Base-by-base conservation (phyloP, 441 rosid genomes). In the Erodium chrysanthum region DNA sequence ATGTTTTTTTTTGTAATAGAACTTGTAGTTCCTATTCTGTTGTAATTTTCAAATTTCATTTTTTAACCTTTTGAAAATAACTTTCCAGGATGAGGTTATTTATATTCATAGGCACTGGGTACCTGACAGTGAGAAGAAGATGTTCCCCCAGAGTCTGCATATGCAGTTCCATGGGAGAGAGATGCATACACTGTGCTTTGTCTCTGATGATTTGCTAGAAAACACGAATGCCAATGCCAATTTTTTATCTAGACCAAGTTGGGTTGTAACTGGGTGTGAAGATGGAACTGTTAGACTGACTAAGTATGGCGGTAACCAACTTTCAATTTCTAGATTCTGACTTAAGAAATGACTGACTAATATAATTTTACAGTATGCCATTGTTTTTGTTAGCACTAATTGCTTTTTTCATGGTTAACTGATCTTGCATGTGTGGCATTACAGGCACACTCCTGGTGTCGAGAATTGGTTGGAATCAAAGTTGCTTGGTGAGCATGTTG, bases 211-310 rank as follows among this genome's bases (percentile, higher is more conserved):
- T 80, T 56, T 64, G 22, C 72, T 68, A 37, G 68, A 25, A 71
- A 76, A 77, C 68, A 72, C 68, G 68, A 79, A 74, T 63, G 74
- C 68, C 68, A 78, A 76, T 76, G 33, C 73, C 37, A 23, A 50
- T 66, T 68, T 62, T 72, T 79, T 67, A 62, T 78, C 73, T 64
- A 78, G 64, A 54, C 78, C 84, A 65, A 85, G 88, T 75, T 94
- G 98, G 97, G 78, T 94, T 81, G 89, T 89, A 68, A 89, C 98
- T 75, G 97, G 98, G 40, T 91, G 96, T 83, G 97, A 94, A 81
- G 97, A 91, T 85, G 97, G 98, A 80, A 88, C 96, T 64, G 97
- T 94, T 75, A 88, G 97, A 79, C 78, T 94, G 85, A 91, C 96
- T 61, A 79, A 91, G 98, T 93, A 81, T 70, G 75, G 23, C 48